phyloP scores from a whole-genome alignment of 352 stramenopile species.

The Globisporangium camurandrum region DNA sequence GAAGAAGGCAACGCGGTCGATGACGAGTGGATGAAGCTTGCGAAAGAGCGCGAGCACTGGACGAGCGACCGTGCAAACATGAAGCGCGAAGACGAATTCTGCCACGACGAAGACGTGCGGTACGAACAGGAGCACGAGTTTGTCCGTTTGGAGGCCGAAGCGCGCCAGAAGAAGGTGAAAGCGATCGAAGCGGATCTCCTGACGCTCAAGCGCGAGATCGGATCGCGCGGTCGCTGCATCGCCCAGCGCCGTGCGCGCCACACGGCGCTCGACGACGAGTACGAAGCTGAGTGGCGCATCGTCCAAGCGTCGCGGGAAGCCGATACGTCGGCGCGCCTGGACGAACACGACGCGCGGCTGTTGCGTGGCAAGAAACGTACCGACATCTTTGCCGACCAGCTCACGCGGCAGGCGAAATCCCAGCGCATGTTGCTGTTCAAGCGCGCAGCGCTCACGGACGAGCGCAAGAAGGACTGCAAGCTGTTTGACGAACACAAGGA shows the following conservation, averaged over 20 bases:
- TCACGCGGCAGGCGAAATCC: slow-evolving; percentile 72
- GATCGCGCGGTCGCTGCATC: slow-evolving; percentile 56
- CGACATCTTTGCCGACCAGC: slow-evolving; percentile 75
- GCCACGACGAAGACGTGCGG: slow-evolving; percentile 69
- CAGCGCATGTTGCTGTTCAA: slow-evolving; percentile 86
- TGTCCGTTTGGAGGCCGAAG: slow-evolving; percentile 60
- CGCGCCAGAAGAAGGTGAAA: slow-evolving; percentile 80
- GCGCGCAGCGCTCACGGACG: slow-evolving; percentile 74
- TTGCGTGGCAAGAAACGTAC: slow-evolving; percentile 77
- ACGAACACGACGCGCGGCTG: slow-evolving; percentile 63
- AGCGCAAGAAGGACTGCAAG: slow-evolving; percentile 71
- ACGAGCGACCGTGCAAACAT: slow-evolving; percentile 83
- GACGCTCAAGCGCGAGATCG: slow-evolving; percentile 76
- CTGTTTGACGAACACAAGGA: slow-evolving; percentile 83
- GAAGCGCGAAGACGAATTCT: slow-evolving; percentile 87
- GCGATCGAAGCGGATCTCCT: slow-evolving; percentile 71
- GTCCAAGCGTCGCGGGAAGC: slow-evolving; percentile 51
- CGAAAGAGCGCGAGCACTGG: slow-evolving; percentile 86
- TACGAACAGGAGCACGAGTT: slow-evolving; percentile 86
- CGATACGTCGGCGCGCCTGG: slow-evolving; percentile 54
- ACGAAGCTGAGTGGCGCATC: slow-evolving; percentile 82
- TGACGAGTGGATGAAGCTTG: slow-evolving; percentile 86
- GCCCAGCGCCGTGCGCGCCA: slow-evolving; percentile 68
- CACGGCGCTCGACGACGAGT: slow-evolving; percentile 71
- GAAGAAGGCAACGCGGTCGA: slow-evolving; percentile 78